Percentiles rank a stretch among this genome's conserved stretches.
Evolutionary conservation across 805 yeast species (phyloP).

Genomic region (Yamadazyma akitaensis): DNA sequence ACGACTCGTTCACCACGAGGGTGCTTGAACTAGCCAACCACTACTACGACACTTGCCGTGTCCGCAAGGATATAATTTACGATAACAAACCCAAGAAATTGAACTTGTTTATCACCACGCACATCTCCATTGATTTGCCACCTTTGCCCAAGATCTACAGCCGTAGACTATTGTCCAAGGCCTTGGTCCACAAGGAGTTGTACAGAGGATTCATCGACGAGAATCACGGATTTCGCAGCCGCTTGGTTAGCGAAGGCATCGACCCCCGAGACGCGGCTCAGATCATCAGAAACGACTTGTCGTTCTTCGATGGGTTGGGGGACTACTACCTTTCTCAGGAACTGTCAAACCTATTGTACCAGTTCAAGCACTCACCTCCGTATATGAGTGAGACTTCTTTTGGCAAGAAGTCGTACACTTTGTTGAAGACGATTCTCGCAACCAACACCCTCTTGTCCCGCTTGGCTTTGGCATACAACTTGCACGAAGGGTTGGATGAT

Average conservation of each 20-base stretch:
- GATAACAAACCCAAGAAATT: constrained; percentile 15
- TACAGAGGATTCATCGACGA: constrained; percentile 27
- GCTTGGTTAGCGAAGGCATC: constrained; percentile 17
- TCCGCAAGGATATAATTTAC: constrained; percentile 24
- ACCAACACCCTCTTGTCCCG: constrained; percentile 38
- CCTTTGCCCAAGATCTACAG: constrained; percentile 31
- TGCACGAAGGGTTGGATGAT: constrained; percentile 35
- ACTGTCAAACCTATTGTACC: constrained; percentile 31
- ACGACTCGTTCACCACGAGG: constrained; percentile 10
- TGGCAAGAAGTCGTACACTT: constrained; percentile 25
- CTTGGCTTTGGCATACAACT: constrained; percentile 32
- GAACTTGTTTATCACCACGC: constrained; percentile 22
- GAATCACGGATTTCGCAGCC: constrained; percentile 24
- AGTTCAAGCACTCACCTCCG: constrained; percentile 19
- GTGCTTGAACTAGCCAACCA: constrained; percentile 16
- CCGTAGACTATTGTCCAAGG: constrained; percentile 27
- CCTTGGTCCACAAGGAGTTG: constrained; percentile 38
- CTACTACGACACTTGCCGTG: constrained; percentile 23
- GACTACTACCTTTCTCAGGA: constrained; percentile 39
- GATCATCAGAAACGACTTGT: constrained; percentile 31
- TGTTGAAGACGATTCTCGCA: constrained; percentile 30
- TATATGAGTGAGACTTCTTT: constrained; percentile 16
- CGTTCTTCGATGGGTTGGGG: constrained; percentile 41
- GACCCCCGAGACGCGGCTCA: constrained; percentile 19
- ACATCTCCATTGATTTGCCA: constrained; percentile 28